phyloP scores from a whole-genome alignment of 192 early-diverging fungal species.

The Cladochytrium replicatum region DNA sequence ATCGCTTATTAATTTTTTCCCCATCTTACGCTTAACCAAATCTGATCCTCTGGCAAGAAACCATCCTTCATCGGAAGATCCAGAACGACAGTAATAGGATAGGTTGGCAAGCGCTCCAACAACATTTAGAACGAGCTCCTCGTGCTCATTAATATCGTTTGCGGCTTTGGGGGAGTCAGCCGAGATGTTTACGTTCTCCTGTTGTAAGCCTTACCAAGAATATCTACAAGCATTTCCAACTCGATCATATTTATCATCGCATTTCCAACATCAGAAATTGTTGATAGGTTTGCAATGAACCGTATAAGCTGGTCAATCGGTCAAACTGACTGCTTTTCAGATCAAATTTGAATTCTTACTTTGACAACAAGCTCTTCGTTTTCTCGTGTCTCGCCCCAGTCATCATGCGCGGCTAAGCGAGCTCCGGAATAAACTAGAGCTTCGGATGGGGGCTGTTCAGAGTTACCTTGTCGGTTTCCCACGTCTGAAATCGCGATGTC shows the following conservation, averaged over 20 bases:
- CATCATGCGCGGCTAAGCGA: not conserved
- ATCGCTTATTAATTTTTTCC: conserved; percentile 2
- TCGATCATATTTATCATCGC: conserved; percentile 30
- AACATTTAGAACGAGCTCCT: conserved; percentile 36
- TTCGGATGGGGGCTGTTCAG: too few relatives aligned
- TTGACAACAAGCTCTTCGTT: conserved; percentile 32
- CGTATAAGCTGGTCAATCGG: conserved; percentile 20
- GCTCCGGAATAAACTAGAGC: too few relatives aligned
- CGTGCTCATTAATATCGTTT: conserved; percentile 2
- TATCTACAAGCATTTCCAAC: conserved; percentile 26
- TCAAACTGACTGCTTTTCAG: not conserved
- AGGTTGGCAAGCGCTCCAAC: conserved; percentile 35
- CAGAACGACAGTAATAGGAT: conserved; percentile 32
- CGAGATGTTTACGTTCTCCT: too few relatives aligned
- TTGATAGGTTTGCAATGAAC: conserved; percentile 27
- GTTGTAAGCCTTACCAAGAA: conserved; percentile 23
- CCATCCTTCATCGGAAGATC: conserved; percentile 4
- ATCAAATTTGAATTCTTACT: conserved; percentile 10
- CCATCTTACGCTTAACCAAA: conserved; percentile 19
- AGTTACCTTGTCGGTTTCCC: too few relatives aligned
- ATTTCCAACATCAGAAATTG: conserved; percentile 16
- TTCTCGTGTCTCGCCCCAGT: conserved; percentile 3
- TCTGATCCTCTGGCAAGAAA: conserved; percentile 10
- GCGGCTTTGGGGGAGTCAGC: not conserved
- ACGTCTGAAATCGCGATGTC: too few relatives aligned